These are phyloP conservation scores for Syncephalastrum racemosum DNA, from an alignment of 371 early-diverging fungal genomes.

Conservation along the genomic window DNA sequence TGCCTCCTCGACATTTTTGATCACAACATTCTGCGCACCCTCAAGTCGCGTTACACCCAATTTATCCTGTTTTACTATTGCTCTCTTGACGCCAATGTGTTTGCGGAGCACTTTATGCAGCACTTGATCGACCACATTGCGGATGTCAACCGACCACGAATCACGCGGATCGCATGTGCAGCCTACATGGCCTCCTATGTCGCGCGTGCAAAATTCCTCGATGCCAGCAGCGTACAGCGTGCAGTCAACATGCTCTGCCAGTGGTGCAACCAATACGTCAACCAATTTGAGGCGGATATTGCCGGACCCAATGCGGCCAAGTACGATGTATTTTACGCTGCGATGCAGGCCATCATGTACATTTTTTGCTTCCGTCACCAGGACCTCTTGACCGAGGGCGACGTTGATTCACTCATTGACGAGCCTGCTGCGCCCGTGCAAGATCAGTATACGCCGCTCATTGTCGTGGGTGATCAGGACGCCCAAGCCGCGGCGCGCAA, in stretches of 20 bases:
- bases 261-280: slow-evolving; percentile 72
- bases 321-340: slow-evolving; percentile 81
- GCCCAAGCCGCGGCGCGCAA: slow-evolving; percentile 17
- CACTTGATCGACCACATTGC: slow-evolving; percentile 67
- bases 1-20: slow-evolving; percentile 80
- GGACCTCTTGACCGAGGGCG: slow-evolving; percentile 56
- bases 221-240: slow-evolving; percentile 56
- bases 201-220: slow-evolving; percentile 84
- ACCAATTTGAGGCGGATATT: slow-evolving; percentile 55
- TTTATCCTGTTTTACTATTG: slow-evolving; percentile 87
- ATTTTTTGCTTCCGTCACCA: slow-evolving; percentile 95
- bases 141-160: slow-evolving; percentile 59
- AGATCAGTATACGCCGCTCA: slow-evolving; percentile 23
- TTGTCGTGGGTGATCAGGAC: slow-evolving; percentile 14
- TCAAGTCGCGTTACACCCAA: slow-evolving; percentile 90
- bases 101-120: slow-evolving; percentile 80
- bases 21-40: slow-evolving; percentile 77
- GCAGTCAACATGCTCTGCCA: slow-evolving; percentile 64
- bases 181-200: slow-evolving; percentile 87
- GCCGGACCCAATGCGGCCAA: slow-evolving; percentile 51
- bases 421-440: slow-evolving; percentile 37
- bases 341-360: slow-evolving; percentile 88
- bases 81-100: slow-evolving; percentile 60
- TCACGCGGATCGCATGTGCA: slow-evolving; percentile 79
- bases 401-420: slow-evolving; percentile 13